phyloP scores from a whole-genome alignment of 805 yeast species.

The Priceomyces carsonii region DNA sequence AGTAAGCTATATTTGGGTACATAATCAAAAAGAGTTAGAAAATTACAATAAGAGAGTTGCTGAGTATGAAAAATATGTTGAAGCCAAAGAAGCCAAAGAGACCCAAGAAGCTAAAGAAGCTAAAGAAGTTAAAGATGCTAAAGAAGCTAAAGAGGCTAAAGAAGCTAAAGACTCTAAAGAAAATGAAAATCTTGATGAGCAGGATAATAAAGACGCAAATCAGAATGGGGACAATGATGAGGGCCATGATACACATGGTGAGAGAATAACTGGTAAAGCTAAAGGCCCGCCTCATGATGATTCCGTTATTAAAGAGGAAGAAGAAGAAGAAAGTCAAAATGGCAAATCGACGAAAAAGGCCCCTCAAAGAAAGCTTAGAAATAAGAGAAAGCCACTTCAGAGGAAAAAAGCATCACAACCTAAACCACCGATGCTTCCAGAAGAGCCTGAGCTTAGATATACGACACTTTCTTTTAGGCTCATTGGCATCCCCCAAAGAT shows the following conservation, averaged over 20 bases:
- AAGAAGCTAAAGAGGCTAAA: conserved; percentile 17
- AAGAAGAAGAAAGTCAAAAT: conserved; percentile 11
- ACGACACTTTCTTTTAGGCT: conserved; percentile 70
- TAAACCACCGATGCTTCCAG: conserved; percentile 30
- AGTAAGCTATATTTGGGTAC: conserved; percentile 51
- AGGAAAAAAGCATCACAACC: conserved; percentile 15
- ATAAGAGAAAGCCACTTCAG: conserved; percentile 12
- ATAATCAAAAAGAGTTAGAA: conserved; percentile 50
- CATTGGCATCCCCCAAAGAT: conserved; percentile 63
- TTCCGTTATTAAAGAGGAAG: conserved; percentile 13
- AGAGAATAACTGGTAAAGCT: conserved; percentile 6
- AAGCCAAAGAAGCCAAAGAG: conserved; percentile 28
- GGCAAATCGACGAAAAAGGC: conserved; percentile 16
- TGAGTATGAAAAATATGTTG: conserved; percentile 26
- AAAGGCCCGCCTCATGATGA: too few relatives aligned
- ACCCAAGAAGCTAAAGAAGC: conserved; percentile 31
- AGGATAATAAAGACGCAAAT: conserved; percentile 12
- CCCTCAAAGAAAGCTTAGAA: conserved; percentile 14
- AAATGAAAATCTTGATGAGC: conserved; percentile 11
- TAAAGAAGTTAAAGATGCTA: conserved; percentile 31
- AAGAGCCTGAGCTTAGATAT: conserved; percentile 46
- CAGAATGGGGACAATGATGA: conserved; percentile 12
- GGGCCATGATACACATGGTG: neutral
- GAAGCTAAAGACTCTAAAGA: conserved; percentile 22
- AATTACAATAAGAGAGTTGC: conserved; percentile 39